Evolutionary conservation across 257 asterid genomes (phyloP).

Genomic region (Ophiorrhiza pumila): DNA sequence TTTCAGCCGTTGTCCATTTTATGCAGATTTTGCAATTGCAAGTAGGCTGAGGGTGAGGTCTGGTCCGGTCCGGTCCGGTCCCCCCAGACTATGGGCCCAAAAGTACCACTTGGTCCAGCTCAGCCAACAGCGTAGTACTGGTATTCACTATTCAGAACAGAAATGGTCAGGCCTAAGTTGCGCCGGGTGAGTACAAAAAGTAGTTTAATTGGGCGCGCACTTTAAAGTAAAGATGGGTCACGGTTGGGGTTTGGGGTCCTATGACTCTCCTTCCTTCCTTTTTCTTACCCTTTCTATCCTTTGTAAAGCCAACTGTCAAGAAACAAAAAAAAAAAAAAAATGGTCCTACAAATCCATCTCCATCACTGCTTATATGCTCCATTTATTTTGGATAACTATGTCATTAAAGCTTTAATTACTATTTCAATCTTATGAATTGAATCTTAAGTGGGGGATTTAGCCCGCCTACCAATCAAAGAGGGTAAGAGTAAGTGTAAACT

Average conservation of each 20-base stretch:
- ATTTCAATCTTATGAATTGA: no score
- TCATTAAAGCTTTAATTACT: neutral
- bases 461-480: no score
- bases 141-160: neutral
- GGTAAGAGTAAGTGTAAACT: no score
- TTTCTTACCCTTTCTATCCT: slow-evolving; percentile 24
- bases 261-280: neutral
- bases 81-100: neutral
- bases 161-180: neutral
- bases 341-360: slow-evolving; percentile 20
- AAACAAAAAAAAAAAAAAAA: neutral
- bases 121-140: neutral
- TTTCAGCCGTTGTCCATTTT: neutral
- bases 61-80: slow-evolving; percentile 5
- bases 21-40: neutral
- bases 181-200: slow-evolving; percentile 9
- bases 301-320: slow-evolving; percentile 16
- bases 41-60: no score
- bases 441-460: neutral
- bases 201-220: slow-evolving; percentile 11
- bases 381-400: neutral
- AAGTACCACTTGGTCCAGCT: slow-evolving; percentile 11
- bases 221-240: neutral
- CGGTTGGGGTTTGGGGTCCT: slow-evolving; percentile 1
- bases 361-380: slow-evolving; percentile 7